Evolutionary conservation across 1,284 basidiomycete species (phyloP), one percentile per base, ranked within the genome.

Genomic region (Ceratobasidium sp.): DNA sequence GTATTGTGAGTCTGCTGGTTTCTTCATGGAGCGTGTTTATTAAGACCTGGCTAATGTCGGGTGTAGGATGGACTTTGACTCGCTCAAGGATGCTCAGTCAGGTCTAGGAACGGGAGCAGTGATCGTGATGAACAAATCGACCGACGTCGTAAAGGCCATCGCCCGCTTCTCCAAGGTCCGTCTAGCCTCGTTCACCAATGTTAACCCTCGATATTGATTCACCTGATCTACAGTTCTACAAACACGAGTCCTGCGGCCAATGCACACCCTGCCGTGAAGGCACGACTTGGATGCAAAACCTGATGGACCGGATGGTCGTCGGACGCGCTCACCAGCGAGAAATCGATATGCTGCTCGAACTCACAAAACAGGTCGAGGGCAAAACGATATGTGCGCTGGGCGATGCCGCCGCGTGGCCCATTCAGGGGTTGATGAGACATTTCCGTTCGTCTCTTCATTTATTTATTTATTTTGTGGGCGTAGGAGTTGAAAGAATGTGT

Each of bases 211-310:
- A 33, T 33, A 33, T 33, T 33, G 33, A 33, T 33, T 33, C 33
- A 33, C 33, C 33, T 33, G 33, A 44, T 18, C 39, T n/a, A 28
- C 79, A 93, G 89, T 97, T 98, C 87, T 98, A 98, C 89, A 98
- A 98, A 87, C 97, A 99, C 88, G 98, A 99, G 86, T 97, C 96
- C 4, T 99, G 97, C 83, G 98, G 98, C 28, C 98, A 99, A 86
- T 99, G 97, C 85, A 99, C 97, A 6, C 97, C 97, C 2, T 98
- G 97, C 86, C 89, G 97, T 82, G 97, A 98, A 85, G 97, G 97
- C 67, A 98, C 97, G 1, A 97, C 95, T 0, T 98, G 97, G 97
- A 95, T 98, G 94, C 95, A 94, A 91, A 97, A 98, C 87, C 97
- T 98, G 95, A 98, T 98, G 96, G 91, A 96, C 84, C 92, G 96